Evolutionary conservation across 305 asterid genomes (phyloP).

Genomic region (Nicotiana rustica): DNA sequence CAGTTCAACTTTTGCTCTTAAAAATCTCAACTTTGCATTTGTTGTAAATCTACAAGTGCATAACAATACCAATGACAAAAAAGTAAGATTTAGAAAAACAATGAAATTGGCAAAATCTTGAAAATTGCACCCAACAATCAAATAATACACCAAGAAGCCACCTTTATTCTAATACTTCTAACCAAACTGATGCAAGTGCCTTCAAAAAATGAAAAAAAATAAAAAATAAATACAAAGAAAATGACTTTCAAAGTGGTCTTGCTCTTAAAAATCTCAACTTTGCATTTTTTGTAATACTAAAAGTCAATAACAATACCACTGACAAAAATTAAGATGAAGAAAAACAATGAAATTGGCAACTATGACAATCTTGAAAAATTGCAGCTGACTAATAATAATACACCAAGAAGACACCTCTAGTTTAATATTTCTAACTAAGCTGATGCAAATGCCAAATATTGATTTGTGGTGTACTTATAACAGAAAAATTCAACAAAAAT

Average conservation of each 20-base stretch:
- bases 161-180: background rate
- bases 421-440: background rate
- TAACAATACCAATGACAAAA: background rate
- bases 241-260: background rate
- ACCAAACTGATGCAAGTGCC: background rate
- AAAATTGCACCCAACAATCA: too few species aligned
- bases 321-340: background rate
- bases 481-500: conserved; percentile 47
- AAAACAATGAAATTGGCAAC: background rate
- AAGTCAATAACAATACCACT: conserved; percentile 32
- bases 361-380: conserved; percentile 6
- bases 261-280: conserved; percentile 23
- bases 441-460: conserved; percentile 8
- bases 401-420: conserved; percentile 18
- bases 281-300: background rate
- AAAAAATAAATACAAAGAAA: too few species aligned
- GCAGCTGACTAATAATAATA: background rate
- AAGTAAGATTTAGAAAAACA: background rate
- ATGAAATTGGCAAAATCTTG: background rate
- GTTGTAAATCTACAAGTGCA: background rate
- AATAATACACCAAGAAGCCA: background rate
- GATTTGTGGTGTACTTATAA: conserved; percentile 38
- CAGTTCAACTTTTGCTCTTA: conserved; percentile 11
- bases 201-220: too few species aligned
- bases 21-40: conserved; percentile 9